These are phyloP conservation scores for Leptodermis oblonga DNA, from an alignment of 257 asterid genomes.

Conservation along the genomic window DNA sequence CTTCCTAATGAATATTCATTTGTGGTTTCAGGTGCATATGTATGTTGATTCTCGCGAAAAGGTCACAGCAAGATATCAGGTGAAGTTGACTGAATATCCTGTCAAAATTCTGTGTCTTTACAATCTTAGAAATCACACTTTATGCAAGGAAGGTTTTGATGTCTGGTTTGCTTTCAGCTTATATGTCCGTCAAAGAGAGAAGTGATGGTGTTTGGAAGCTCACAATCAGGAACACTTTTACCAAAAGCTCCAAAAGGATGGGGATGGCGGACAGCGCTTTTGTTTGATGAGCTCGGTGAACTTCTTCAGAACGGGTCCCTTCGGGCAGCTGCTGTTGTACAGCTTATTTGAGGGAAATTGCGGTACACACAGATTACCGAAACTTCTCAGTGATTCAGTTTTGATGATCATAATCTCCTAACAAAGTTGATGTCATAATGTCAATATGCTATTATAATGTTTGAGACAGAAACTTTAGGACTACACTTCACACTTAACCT, in stretches of 20 bases:
- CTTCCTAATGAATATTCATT: not conserved
- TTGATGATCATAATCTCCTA: not conserved
- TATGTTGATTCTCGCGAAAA: constrained; percentile 83
- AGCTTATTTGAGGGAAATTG: constrained; percentile 39
- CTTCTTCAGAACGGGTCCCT: constrained; percentile 85
- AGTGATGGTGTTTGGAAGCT: constrained; percentile 95
- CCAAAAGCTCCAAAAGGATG: constrained; percentile 99
- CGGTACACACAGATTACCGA: constrained; percentile 6
- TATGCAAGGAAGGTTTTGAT: not conserved
- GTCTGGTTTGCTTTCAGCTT: constrained; percentile 39
- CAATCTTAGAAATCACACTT: not conserved
- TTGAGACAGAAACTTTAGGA: not conserved
- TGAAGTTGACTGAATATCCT: constrained; percentile 18
- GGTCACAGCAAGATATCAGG: constrained; percentile 98
- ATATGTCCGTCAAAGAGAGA: constrained; percentile 96
- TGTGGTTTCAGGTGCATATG: constrained; percentile 65
- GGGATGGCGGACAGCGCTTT: constrained; percentile 98
- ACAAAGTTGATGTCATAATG: not conserved
- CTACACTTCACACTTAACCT: not conserved
- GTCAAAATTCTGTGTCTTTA: too few relatives aligned
- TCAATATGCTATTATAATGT: not conserved
- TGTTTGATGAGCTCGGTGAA: constrained; percentile 79
- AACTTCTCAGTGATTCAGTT: not conserved
- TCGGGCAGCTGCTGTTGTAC: constrained; percentile 82
- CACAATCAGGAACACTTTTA: constrained; percentile 85